Conservation (phyloP, 306 rosid species). For the Cicer pinnatifidum region DNA sequence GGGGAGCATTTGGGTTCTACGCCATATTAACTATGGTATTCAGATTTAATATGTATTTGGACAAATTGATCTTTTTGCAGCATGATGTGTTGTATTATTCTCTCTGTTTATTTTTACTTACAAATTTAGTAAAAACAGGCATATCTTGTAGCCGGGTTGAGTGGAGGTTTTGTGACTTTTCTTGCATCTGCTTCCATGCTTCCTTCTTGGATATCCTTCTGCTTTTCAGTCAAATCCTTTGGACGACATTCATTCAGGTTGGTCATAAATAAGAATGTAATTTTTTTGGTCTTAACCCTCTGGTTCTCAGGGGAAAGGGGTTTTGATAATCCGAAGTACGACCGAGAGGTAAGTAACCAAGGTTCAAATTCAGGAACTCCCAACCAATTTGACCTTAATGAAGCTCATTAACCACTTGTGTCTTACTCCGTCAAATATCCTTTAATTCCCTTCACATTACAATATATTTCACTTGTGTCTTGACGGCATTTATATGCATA, state of each 20-base stretch:
- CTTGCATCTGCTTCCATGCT: conserved; percentile 71
- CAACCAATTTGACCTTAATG: too few relatives aligned
- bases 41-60: conserved; percentile 30
- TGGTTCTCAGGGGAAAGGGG: too few relatives aligned
- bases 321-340: too few relatives aligned
- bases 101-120: conserved; percentile 44
- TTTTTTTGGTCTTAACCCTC: not conserved
- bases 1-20: conserved; percentile 94
- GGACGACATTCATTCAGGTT: conserved; percentile 78
- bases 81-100: conserved; percentile 19
- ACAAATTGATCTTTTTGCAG: conserved; percentile 20
- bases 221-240: conserved; percentile 65
- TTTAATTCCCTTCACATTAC: conserved; percentile 23
- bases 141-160: conserved; percentile 80
- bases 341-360: too few relatives aligned
- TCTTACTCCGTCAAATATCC: conserved; percentile 33
- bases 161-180: conserved; percentile 90
- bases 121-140: conserved; percentile 70
- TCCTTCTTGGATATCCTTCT: conserved; percentile 72
- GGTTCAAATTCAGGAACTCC: too few relatives aligned
- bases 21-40: conserved; percentile 77
- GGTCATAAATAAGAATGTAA: conserved; percentile 37
- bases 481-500: conserved; percentile 13
- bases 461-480: conserved; percentile 15
- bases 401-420: not conserved